These are phyloP conservation scores for Eremothecium cymbalariae DNA, from an alignment of 1,139 yeast species.

Conservation along the genomic window DNA sequence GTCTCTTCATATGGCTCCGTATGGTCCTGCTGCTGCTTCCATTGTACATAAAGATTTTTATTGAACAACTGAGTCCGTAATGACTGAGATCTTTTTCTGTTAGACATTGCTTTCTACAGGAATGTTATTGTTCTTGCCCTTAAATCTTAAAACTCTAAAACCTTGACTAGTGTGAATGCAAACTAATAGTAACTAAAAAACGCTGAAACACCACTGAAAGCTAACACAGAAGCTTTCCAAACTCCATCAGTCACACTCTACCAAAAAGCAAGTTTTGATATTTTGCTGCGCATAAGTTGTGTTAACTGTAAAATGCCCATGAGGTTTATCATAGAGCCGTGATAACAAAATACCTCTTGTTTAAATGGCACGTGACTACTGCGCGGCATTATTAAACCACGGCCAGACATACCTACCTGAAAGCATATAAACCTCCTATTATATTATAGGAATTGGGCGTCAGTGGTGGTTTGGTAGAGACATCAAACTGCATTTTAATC, in stretches of 20 bases:
- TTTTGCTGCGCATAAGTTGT: too few relatives aligned
- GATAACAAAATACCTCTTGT: constrained; percentile 1
- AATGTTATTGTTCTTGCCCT: not conserved
- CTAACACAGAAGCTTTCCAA: too few relatives aligned
- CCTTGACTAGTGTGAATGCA: too few relatives aligned
- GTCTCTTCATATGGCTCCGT: constrained; percentile 16
- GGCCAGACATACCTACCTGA: not conserved
- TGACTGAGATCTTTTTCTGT: constrained; percentile 62
- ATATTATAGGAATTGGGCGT: not conserved
- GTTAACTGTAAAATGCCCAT: too few relatives aligned
- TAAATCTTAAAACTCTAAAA: not conserved
- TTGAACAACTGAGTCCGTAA: constrained; percentile 66
- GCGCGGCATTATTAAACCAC: not conserved
- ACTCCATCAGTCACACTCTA: too few relatives aligned
- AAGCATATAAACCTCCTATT: not conserved
- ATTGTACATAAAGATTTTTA: constrained; percentile 33
- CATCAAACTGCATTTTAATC: too few relatives aligned
- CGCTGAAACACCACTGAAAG: too few relatives aligned
- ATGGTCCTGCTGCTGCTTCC: constrained; percentile 16
- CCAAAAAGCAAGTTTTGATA: too few relatives aligned
- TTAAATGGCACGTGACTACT: constrained; percentile 2
- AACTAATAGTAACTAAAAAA: too few relatives aligned
- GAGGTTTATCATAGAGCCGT: too few relatives aligned
- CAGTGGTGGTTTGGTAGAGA: too few relatives aligned
- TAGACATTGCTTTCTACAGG: constrained; percentile 4